A percentile compares a stretch with the other conserved stretches of the same genome.
phyloP scores from a whole-genome alignment of 352 stramenopile species.

The Blastocystis hominis region DNA sequence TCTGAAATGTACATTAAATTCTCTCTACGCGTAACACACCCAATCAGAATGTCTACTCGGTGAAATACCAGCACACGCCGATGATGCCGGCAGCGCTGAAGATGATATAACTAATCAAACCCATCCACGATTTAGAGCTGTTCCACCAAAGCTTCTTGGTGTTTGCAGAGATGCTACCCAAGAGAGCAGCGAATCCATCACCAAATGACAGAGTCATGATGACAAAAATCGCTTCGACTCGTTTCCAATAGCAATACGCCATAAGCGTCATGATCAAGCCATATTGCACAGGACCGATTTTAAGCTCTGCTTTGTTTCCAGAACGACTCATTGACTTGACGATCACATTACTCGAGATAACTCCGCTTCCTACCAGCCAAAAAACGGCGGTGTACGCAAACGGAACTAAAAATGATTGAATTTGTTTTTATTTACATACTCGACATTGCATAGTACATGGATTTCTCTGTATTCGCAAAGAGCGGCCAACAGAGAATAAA shows the following conservation, averaged over 20 bases:
- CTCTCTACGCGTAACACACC: constrained; percentile 11
- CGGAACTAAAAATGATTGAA: background rate
- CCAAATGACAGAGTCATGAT: constrained; percentile 52
- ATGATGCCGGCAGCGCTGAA: constrained; percentile 26
- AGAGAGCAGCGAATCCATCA: constrained; percentile 16
- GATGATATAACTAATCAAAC: background rate
- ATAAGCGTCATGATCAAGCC: constrained; percentile 47
- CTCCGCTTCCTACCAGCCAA: background rate
- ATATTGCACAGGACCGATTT: constrained; percentile 49
- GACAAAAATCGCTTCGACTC: constrained; percentile 5
- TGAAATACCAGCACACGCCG: constrained; percentile 1
- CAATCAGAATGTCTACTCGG: background rate
- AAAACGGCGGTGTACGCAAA: constrained; percentile 38
- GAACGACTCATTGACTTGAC: constrained; percentile 40
- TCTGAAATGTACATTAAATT: constrained; percentile 14
- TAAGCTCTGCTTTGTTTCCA: constrained; percentile 16
- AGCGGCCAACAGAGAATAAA: constrained; percentile 48
- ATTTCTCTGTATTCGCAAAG: constrained; percentile 14
- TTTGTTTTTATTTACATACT: background rate
- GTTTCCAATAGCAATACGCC: constrained; percentile 40
- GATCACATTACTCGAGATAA: background rate
- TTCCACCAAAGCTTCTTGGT: constrained; percentile 41
- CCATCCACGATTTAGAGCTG: background rate
- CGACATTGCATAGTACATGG: constrained; percentile 28
- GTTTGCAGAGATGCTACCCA: background rate